Evolutionary conservation across 1,284 basidiomycete genomes (phyloP).

Genomic region (Puccinia triticina): DNA sequence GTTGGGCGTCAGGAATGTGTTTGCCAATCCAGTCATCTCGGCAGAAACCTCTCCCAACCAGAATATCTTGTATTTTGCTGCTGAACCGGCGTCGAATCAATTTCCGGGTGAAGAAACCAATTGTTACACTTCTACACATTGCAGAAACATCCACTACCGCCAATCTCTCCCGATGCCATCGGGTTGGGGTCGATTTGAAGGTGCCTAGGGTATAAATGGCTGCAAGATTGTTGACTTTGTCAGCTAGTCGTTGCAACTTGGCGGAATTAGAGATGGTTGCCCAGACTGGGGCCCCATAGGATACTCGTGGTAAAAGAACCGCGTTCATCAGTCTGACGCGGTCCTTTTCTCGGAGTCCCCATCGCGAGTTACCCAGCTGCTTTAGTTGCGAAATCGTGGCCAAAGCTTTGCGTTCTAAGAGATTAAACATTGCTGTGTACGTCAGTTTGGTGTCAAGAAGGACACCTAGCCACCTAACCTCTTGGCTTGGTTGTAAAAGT

Average conservation of each 20-base stretch:
- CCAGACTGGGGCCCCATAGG: neutral
- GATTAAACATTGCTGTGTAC: neutral
- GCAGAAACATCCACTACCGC: neutral
- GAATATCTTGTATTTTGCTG: neutral
- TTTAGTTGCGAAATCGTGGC: neutral
- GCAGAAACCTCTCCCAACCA: neutral
- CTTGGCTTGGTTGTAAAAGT: neutral
- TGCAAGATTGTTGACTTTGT: neutral
- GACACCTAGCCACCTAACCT: constrained; percentile 10
- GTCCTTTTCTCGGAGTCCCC: neutral
- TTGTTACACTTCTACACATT: neutral
- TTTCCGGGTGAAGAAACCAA: neutral
- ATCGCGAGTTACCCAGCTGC: neutral
- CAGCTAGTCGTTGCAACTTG: neutral
- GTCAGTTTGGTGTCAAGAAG: neutral
- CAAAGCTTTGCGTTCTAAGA: neutral
- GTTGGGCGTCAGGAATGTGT: neutral
- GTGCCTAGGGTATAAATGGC: neutral
- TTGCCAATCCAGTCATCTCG: neutral
- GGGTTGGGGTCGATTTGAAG: neutral
- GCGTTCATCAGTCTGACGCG: neutral
- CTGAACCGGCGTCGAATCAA: neutral
- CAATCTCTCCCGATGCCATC: neutral
- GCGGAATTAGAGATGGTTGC: neutral
- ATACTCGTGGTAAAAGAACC: neutral